A percentile compares a stretch with the other conserved stretches of the same genome.
These are phyloP conservation scores for Malus hybrid DNA, from an alignment of 331 rosid genomes.

Conservation along the genomic window DNA sequence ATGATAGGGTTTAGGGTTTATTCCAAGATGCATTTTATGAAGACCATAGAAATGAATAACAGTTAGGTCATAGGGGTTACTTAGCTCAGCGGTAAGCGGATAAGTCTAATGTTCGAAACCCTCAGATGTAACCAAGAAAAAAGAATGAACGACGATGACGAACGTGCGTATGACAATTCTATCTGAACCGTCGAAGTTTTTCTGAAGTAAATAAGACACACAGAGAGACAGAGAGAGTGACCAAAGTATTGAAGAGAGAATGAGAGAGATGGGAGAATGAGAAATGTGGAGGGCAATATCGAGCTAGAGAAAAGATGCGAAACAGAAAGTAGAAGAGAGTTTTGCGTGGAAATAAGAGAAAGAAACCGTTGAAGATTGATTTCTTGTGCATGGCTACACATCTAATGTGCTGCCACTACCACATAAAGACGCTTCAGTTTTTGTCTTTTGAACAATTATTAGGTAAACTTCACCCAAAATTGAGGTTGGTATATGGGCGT, in stretches of 20 bases:
- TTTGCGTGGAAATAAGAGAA: slow-evolving; percentile 18
- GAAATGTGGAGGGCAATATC: background rate
- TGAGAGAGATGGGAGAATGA: background rate
- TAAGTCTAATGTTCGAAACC: too few species aligned
- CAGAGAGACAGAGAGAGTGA: background rate
- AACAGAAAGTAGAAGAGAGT: slow-evolving; percentile 20
- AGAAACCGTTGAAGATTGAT: slow-evolving; percentile 7
- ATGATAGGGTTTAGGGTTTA: too few species aligned
- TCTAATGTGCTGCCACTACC: slow-evolving; percentile 17
- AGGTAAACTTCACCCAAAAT: background rate
- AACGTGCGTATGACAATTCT: too few species aligned
- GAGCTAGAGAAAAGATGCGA: background rate
- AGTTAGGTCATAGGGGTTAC: too few species aligned
- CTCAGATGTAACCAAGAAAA: too few species aligned
- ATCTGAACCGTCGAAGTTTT: too few species aligned
- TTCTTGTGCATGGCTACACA: slow-evolving; percentile 10
- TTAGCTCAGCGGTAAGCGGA: too few species aligned
- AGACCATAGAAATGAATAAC: too few species aligned
- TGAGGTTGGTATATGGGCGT: background rate
- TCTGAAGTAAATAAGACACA: too few species aligned
- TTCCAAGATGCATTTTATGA: too few species aligned
- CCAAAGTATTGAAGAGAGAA: background rate
- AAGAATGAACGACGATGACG: too few species aligned
- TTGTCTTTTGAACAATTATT: slow-evolving; percentile 7
- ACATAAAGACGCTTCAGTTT: slow-evolving; percentile 24